A percentile compares a stretch with the other conserved stretches of the same genome.
phyloP scores from a whole-genome alignment of 2,329 filamentous ascomycete species.

The Pestalotiopsis sp. region DNA sequence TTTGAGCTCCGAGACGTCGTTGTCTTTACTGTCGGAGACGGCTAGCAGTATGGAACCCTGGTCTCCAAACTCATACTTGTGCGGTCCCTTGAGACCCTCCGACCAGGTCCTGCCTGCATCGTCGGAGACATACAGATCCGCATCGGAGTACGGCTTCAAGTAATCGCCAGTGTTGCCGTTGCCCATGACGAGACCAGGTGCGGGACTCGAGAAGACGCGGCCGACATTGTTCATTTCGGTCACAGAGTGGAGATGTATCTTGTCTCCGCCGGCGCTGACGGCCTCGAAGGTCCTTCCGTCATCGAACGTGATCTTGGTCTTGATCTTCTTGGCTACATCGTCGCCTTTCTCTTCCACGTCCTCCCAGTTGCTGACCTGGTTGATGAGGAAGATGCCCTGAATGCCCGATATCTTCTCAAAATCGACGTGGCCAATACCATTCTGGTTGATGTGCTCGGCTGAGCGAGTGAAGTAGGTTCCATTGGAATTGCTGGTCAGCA shows the following conservation, averaged over 20 bases:
- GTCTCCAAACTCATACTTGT: constrained; percentile 96
- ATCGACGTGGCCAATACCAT: constrained; percentile 75
- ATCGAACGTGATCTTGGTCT: constrained; percentile 89
- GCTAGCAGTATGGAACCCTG: constrained; percentile 88
- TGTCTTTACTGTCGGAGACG: constrained; percentile 69
- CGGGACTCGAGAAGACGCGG: constrained; percentile 88
- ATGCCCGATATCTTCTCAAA: constrained; percentile 94
- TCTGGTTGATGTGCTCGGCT: constrained; percentile 88
- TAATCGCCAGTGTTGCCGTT: constrained; percentile 84
- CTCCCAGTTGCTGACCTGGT: constrained; percentile 84
- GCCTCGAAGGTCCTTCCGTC: constrained; percentile 85
- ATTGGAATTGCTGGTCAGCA: constrained; percentile 97
- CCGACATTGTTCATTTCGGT: constrained; percentile 83
- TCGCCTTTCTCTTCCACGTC: constrained; percentile 62
- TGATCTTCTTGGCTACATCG: constrained; percentile 64
- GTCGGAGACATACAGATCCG: constrained; percentile 85
- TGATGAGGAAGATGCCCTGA: constrained; percentile 89
- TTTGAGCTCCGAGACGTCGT: constrained; percentile 57
- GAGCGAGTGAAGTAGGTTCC: constrained; percentile 95
- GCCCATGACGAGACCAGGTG: constrained; percentile 91
- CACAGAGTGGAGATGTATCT: constrained; percentile 88
- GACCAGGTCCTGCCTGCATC: constrained; percentile 88
- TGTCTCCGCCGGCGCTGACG: constrained; percentile 67
- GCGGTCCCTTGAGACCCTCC: constrained; percentile 73
- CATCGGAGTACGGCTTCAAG: constrained; percentile 70